These are phyloP conservation scores for Carex pumila DNA, from an alignment of 176 grass and related monocot genomes.

Conservation along the genomic window DNA sequence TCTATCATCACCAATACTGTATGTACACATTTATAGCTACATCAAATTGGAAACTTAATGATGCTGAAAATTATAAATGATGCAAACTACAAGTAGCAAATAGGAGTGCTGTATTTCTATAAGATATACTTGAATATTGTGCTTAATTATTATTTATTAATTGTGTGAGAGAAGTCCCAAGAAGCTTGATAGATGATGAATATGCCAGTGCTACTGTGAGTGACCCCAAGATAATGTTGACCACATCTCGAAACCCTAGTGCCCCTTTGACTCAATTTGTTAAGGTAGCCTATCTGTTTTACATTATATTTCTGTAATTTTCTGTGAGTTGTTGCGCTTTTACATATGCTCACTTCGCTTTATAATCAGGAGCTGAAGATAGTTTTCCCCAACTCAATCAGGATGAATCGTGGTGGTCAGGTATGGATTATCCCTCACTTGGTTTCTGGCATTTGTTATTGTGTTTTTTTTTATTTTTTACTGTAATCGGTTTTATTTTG, in stretches of 20 bases:
- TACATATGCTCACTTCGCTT: background rate
- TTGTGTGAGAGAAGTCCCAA: constrained; percentile 32
- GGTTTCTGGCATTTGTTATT: background rate
- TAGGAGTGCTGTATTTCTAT: background rate
- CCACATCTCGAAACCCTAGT: constrained; percentile 77
- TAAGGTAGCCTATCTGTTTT: constrained; percentile 32
- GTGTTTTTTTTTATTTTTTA: background rate
- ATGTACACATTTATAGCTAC: background rate
- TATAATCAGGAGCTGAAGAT: constrained; percentile 70
- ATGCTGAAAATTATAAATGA: background rate
- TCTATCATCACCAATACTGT: background rate
- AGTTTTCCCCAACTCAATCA: constrained; percentile 61
- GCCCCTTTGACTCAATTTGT: constrained; percentile 55
- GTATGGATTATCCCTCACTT: constrained; percentile 23
- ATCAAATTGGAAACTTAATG: background rate
- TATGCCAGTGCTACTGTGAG: constrained; percentile 39
- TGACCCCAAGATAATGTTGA: constrained; percentile 80
- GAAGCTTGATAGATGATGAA: constrained; percentile 67
- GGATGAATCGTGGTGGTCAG: constrained; percentile 93
- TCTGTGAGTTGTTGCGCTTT: background rate
- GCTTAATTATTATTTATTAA: constrained; percentile 1
- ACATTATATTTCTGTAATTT: background rate
- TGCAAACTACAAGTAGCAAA: background rate
- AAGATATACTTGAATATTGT: background rate
- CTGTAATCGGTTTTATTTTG: background rate